Conservation (phyloP, 2,329 filamentous ascomycete genomes). For the Penicillium decumbens region DNA sequence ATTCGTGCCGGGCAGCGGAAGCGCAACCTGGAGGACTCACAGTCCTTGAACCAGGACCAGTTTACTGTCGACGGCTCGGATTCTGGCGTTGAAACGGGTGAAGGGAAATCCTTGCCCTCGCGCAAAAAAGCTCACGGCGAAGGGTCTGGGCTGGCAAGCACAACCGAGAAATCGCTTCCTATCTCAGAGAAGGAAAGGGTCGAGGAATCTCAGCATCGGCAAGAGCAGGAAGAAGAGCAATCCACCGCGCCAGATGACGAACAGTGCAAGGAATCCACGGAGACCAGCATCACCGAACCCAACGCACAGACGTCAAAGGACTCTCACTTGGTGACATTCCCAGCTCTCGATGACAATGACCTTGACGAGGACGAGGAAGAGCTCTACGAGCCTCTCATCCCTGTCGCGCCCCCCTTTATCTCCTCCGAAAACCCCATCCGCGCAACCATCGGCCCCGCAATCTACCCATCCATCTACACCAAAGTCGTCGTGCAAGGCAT, state of each 20-base stretch:
- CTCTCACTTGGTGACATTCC: slow-evolving; percentile 28
- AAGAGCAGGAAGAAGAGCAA: slow-evolving; percentile 22
- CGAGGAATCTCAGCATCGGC: slow-evolving; percentile 10
- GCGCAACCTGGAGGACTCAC: slow-evolving; percentile 2
- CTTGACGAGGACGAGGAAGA: slow-evolving; percentile 25
- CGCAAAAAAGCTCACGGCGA: slow-evolving; percentile 7
- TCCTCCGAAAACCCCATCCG: slow-evolving; percentile 71
- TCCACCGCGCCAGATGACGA: slow-evolving; percentile 21
- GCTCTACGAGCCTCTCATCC: slow-evolving; percentile 59
- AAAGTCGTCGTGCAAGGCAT: slow-evolving; percentile 78
- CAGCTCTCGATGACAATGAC: slow-evolving; percentile 16
- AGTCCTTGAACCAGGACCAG: slow-evolving; percentile 1
- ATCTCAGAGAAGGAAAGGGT: slow-evolving; percentile 19
- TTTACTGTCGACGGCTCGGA: slow-evolving; percentile 1
- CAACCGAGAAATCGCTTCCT: slow-evolving; percentile 21
- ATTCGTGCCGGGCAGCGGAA: slow-evolving; percentile 21
- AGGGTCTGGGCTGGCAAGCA: slow-evolving; percentile 15
- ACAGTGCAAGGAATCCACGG: slow-evolving; percentile 23
- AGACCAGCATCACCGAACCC: slow-evolving; percentile 25
- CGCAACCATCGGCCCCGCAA: slow-evolving; percentile 65
- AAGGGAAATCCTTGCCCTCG: slow-evolving; percentile 6
- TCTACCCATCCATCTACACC: slow-evolving; percentile 80
- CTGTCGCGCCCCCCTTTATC: slow-evolving; percentile 67
- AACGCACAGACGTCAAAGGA: slow-evolving; percentile 39
- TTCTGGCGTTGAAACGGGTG: slow-evolving; percentile 7